Conservation (phyloP, 2,329 filamentous ascomycete species). For the Didymella keratinophila region DNA sequence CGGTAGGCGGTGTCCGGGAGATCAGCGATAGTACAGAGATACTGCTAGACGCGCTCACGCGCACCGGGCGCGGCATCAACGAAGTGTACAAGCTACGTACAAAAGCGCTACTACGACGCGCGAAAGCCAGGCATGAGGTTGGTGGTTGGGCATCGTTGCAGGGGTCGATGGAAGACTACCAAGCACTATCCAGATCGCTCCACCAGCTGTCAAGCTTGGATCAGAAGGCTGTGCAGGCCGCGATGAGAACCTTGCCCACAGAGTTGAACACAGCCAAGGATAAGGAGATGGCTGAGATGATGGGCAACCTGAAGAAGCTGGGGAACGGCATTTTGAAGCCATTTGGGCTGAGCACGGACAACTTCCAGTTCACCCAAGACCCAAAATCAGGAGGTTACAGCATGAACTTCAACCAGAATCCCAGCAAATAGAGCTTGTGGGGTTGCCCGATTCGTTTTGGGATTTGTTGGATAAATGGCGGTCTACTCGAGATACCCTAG, state of each 20-base stretch:
- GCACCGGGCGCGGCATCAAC: conserved; percentile 49
- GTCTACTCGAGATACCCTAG: conserved; percentile 13
- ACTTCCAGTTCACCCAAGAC: conserved; percentile 93
- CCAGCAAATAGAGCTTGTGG: conserved; percentile 12
- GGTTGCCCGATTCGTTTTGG: no score
- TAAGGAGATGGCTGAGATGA: conserved; percentile 93
- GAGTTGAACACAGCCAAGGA: conserved; percentile 81
- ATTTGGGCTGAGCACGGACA: conserved; percentile 92
- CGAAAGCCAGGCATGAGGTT: conserved; percentile 73
- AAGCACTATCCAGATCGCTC: conserved; percentile 65
- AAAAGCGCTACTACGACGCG: conserved; percentile 83
- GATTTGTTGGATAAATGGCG: background rate
- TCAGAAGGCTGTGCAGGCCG: conserved; percentile 69
- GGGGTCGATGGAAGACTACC: conserved; percentile 83
- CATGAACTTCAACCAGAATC: conserved; percentile 77
- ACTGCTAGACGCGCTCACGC: conserved; percentile 42
- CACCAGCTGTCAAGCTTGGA: conserved; percentile 70
- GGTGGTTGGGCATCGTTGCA: conserved; percentile 82
- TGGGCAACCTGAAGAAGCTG: conserved; percentile 91
- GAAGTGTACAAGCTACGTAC: conserved; percentile 79
- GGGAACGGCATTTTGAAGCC: conserved; percentile 92
- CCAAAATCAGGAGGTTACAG: conserved; percentile 90
- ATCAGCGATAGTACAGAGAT: conserved; percentile 58
- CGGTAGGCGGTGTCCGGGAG: conserved; percentile 64
- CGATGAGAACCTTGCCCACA: conserved; percentile 71